Conservation (phyloP, 352 stramenopile genomes). For the Pythium sp. region DNA sequence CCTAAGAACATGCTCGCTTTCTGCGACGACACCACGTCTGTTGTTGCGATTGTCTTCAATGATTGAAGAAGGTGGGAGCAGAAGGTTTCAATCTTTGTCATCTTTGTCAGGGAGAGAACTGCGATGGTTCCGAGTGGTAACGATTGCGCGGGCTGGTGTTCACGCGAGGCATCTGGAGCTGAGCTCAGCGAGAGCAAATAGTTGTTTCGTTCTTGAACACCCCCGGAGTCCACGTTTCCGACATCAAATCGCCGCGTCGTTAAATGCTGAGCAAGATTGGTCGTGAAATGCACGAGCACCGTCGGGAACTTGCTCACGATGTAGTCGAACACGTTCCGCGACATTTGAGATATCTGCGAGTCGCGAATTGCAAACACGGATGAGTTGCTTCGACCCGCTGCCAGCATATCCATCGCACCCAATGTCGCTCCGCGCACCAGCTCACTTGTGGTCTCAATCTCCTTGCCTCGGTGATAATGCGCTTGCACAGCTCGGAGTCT, state of each 20-base stretch:
- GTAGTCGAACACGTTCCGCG: constrained; percentile 83
- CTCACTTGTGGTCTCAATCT: constrained; percentile 77
- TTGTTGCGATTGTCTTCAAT: constrained; percentile 62
- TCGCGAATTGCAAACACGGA: constrained; percentile 85
- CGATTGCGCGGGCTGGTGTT: constrained; percentile 22
- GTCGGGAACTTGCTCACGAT: constrained; percentile 64
- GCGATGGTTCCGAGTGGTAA: constrained; percentile 69
- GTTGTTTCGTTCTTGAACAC: constrained; percentile 36
- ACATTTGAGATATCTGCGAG: constrained; percentile 87
- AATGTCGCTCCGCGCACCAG: constrained; percentile 78
- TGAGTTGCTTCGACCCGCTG: constrained; percentile 64
- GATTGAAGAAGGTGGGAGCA: constrained; percentile 59
- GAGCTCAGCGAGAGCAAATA: constrained; percentile 65
- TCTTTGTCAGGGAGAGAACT: constrained; percentile 78
- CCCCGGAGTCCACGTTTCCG: constrained; percentile 26
- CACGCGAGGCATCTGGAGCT: constrained; percentile 16
- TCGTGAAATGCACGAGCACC: constrained; percentile 81
- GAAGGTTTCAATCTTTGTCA: constrained; percentile 71
- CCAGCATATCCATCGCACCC: constrained; percentile 82
- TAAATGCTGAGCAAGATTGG: constrained; percentile 60
- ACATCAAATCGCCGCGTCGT: constrained; percentile 42
- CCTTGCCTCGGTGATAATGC: constrained; percentile 50
- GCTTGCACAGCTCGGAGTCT: constrained; percentile 73
- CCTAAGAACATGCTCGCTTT: constrained; percentile 64
- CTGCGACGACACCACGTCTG: constrained; percentile 69